Evolutionary conservation across 2,329 filamentous ascomycete species (phyloP).

Genomic region (Sporothrix mexicana): DNA sequence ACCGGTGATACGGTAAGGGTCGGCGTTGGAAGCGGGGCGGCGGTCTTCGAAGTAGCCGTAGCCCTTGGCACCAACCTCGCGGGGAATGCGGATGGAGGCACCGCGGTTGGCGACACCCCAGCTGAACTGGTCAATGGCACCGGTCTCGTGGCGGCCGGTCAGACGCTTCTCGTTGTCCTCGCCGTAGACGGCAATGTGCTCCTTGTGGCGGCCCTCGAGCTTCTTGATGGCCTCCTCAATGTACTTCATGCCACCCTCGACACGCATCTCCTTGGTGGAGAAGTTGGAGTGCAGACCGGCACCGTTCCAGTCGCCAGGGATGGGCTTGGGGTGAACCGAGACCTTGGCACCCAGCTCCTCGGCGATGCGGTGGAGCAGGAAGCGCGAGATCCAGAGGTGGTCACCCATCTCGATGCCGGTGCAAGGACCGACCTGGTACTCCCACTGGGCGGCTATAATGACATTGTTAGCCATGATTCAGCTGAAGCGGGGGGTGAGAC

Average conservation of each 20-base stretch:
- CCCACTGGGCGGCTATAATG: constrained; percentile 38
- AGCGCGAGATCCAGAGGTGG: constrained; percentile 92
- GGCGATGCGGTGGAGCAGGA: constrained; percentile 77
- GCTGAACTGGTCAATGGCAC: constrained; percentile 88
- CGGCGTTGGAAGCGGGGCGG: constrained; percentile 75
- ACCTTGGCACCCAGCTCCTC: constrained; percentile 98
- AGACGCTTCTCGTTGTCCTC: constrained; percentile 95
- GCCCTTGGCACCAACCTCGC: constrained; percentile 74
- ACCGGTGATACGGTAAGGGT: constrained; percentile 72
- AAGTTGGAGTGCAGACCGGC: constrained; percentile 79
- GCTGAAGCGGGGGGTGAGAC: not conserved
- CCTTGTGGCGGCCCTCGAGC: constrained; percentile 75
- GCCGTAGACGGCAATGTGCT: constrained; percentile 90
- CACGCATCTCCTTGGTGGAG: constrained; percentile 85
- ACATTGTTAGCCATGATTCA: not conserved
- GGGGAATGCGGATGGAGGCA: constrained; percentile 80
- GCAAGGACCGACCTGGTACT: constrained; percentile 41
- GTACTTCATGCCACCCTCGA: constrained; percentile 90
- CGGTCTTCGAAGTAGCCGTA: constrained; percentile 68
- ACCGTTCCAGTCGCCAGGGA: constrained; percentile 94
- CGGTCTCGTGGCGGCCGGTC: constrained; percentile 93
- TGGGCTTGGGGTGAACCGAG: constrained; percentile 93
- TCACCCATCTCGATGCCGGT: constrained; percentile 70
- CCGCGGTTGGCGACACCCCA: constrained; percentile 97
- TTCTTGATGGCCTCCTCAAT: constrained; percentile 89